These are phyloP conservation scores for Nannochloris sp. DNA, from an alignment of 139 green algal species.

Conservation along the genomic window DNA sequence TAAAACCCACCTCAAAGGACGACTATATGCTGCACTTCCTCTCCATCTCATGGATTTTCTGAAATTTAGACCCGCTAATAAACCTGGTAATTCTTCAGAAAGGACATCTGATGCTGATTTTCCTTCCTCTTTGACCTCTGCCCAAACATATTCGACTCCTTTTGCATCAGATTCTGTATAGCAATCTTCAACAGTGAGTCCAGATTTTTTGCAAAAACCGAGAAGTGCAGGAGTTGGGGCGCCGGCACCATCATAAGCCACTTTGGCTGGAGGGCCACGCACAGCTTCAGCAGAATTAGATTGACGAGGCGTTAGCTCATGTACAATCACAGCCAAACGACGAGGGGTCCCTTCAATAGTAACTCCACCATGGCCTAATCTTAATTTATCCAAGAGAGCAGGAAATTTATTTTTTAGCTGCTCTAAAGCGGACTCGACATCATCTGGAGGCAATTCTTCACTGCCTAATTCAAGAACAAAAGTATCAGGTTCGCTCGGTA, in stretches of 20 bases:
- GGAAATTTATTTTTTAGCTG: conserved; percentile 76
- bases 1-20: conserved; percentile 92
- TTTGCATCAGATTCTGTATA: conserved; percentile 65
- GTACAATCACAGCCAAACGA: conserved; percentile 73
- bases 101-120: conserved; percentile 60
- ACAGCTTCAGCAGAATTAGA: conserved; percentile 46
- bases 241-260: conserved; percentile 61
- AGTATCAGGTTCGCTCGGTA: conserved; percentile 11
- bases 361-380: conserved; percentile 65
- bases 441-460: conserved; percentile 94
- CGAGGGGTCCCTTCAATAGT: conserved; percentile 78
- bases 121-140: conserved; percentile 52
- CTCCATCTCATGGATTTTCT: conserved; percentile 91
- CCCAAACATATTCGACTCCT: conserved; percentile 89
- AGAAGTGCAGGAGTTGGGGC: conserved; percentile 78
- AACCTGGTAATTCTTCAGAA: conserved; percentile 54
- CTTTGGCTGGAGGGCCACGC: conserved; percentile 83
- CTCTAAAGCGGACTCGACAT: conserved; percentile 59
- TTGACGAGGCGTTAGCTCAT: conserved; percentile 59
- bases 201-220: conserved; percentile 92
- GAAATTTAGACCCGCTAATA: conserved; percentile 74
- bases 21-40: conserved; percentile 56
- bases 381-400: conserved; percentile 61
- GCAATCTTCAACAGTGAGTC: conserved; percentile 39
- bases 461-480: conserved; percentile 96